Conservation (phyloP, 495 filamentous ascomycete genomes). For the Talaromyces borbonicus region DNA sequence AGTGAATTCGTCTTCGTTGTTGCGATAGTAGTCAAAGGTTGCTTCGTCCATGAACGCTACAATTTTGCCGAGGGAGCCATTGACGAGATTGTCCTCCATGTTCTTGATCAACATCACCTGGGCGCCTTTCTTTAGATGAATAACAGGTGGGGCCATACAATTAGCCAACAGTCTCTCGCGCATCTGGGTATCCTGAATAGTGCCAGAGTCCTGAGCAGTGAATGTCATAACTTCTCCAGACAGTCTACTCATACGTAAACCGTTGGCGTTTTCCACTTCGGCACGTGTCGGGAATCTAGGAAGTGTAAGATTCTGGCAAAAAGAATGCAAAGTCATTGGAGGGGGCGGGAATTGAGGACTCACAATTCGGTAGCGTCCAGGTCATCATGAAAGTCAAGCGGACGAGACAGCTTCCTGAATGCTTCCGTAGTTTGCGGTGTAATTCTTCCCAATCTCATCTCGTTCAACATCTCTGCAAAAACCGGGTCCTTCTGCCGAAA, state of each 20-base stretch:
- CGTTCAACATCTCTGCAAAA: slow-evolving; percentile 92
- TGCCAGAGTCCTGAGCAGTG: slow-evolving; percentile 65
- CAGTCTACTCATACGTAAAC: slow-evolving; percentile 57
- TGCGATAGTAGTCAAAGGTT: slow-evolving; percentile 56
- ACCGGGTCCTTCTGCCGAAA: slow-evolving; percentile 92
- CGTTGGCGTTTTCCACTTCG: slow-evolving; percentile 86
- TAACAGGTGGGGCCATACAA: slow-evolving; percentile 78
- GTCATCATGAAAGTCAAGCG: slow-evolving; percentile 60
- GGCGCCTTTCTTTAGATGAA: slow-evolving; percentile 80
- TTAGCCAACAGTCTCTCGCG: slow-evolving; percentile 74
- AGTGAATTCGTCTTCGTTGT: slow-evolving; percentile 44
- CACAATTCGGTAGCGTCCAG: slow-evolving; percentile 86
- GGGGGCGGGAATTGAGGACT: slow-evolving; percentile 12
- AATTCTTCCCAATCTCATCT: slow-evolving; percentile 86
- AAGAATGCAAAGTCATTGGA: too few relatives aligned
- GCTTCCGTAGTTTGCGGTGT: slow-evolving; percentile 54
- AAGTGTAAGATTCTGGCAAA: too few relatives aligned
- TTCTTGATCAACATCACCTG: slow-evolving; percentile 99
- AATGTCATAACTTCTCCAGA: slow-evolving; percentile 59
- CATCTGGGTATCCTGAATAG: slow-evolving; percentile 49
- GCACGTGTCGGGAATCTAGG: slow-evolving; percentile 74
- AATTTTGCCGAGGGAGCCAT: slow-evolving; percentile 84
- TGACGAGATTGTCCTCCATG: slow-evolving; percentile 86
- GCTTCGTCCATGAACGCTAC: slow-evolving; percentile 77
- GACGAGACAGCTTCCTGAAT: slow-evolving; percentile 62